Percentiles rank a stretch among this genome's conserved stretches.
These are phyloP conservation scores for Peterozyma xylosa DNA, from an alignment of 805 yeast genomes.

Conservation along the genomic window DNA sequence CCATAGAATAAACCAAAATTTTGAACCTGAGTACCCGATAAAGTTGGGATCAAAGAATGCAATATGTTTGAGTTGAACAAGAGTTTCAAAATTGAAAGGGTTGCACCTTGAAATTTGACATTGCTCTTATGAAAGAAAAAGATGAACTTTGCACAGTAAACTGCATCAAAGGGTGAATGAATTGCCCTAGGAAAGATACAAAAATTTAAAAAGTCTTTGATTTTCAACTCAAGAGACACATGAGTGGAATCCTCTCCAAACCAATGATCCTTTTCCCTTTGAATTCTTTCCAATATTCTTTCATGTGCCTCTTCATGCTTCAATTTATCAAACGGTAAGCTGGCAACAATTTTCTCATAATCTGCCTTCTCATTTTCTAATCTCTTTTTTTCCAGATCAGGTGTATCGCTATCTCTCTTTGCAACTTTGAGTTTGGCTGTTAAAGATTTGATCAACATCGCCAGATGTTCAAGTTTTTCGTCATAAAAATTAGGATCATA, in stretches of 20 bases:
- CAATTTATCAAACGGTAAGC: constrained; percentile 31
- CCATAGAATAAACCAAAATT: constrained; percentile 70
- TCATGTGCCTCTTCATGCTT: constrained; percentile 35
- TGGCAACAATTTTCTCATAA: constrained; percentile 18
- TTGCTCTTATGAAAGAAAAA: constrained; percentile 35
- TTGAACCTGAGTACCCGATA: constrained; percentile 74
- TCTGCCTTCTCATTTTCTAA: constrained; percentile 18
- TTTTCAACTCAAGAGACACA: constrained; percentile 6
- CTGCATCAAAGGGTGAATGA: constrained; percentile 79
- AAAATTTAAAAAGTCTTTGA: constrained; percentile 38
- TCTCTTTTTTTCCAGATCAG: constrained; percentile 15
- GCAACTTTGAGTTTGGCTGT: constrained; percentile 25
- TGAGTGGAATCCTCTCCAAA: constrained; percentile 19
- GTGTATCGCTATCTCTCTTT: constrained; percentile 19
- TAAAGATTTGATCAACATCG: constrained; percentile 25
- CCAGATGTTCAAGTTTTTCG: constrained; percentile 32
- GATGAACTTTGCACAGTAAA: constrained; percentile 57
- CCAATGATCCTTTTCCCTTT: constrained; percentile 27
- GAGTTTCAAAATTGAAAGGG: constrained; percentile 32
- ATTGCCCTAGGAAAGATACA: constrained; percentile 73
- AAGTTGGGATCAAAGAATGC: constrained; percentile 54
- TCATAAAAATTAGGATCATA: constrained; percentile 44
- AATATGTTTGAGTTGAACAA: constrained; percentile 43
- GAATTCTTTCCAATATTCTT: constrained; percentile 20
- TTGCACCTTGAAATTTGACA: constrained; percentile 20